Evolutionary conservation across 2,329 filamentous ascomycete species (phyloP), one percentile per base, ranked within the genome.

Genomic region (Camillea tinctor): DNA sequence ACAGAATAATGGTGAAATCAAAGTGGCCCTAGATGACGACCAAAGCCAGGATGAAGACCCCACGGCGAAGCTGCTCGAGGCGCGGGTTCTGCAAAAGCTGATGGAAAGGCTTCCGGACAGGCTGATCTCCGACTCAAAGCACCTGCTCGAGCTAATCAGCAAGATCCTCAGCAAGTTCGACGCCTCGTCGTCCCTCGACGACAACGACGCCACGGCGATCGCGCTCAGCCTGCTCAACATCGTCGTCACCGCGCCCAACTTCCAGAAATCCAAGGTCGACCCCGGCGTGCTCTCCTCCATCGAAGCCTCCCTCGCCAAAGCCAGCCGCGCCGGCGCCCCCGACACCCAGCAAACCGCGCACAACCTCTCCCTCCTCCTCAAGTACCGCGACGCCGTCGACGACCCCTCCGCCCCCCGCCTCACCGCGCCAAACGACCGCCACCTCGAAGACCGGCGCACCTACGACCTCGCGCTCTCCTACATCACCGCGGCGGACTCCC

Each of bases 381-480:
- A 75, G 54, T 87, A 85, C 64, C 80, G 81, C 17, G 81, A 84
- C 62, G 80, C 83, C 24, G 65, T 87, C 3, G 79, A 85, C 30
- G 78, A 80, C 4, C 71, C 75, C 0, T 71, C 76, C 2, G 75
- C 79, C 13, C 66, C 68, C 24, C 66, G 68, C 0, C 70, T 68
- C 0, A 71, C 76, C 1, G 73, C 73, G 6, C 79, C 77, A 4
- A 81, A 77, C 3, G 75, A 79, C 54, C 79, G 80, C 22, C 80
- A 84, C 57, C 68, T 82, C 15, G 86, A 89, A 66, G 86, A 89
- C 67, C 80, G 83, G 13, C 86, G 84, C 65, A 84, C 81, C 1
- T 88, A 89, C 67, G 80, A 77, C 57, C 76, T 90, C 17, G 87
- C 87, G 1, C 78, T 89, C 67, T 84, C 81, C 11, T 90, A 90